Percentiles rank a stretch among this genome's conserved stretches.
Conservation (phyloP, 192 early-diverging fungal species). For the Gaertneriomyces semiglobifer region DNA sequence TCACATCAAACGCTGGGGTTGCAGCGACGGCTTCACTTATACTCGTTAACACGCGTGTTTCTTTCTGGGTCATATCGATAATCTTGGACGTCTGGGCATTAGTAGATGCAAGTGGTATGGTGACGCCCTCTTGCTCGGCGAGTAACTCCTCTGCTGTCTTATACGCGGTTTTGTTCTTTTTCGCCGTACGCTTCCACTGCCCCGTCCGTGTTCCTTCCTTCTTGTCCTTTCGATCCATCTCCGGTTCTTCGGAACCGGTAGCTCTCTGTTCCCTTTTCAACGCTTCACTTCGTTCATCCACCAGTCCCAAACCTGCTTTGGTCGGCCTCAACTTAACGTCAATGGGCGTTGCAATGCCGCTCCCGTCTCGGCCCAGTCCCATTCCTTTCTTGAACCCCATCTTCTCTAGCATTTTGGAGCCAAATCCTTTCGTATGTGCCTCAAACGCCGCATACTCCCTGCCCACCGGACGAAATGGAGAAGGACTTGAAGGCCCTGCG, state of each 20-base stretch:
- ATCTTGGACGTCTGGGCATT: constrained; percentile 61
- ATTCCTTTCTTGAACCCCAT: constrained; percentile 88
- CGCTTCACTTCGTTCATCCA: constrained; percentile 72
- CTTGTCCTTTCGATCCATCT: constrained; percentile 50
- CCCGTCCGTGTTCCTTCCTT: constrained; percentile 26
- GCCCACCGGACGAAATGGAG: constrained; percentile 19
- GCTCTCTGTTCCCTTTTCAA: constrained; percentile 50
- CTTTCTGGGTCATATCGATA: constrained; percentile 78
- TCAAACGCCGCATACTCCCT: constrained; percentile 86
- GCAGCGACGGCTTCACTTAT: constrained; percentile 34
- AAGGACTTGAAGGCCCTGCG: not conserved
- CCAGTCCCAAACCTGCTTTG: constrained; percentile 80
- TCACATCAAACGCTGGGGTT: constrained; percentile 40
- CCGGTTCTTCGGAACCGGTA: not conserved
- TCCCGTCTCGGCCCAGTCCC: constrained; percentile 82
- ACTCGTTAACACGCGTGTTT: constrained; percentile 42
- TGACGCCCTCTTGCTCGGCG: constrained; percentile 42
- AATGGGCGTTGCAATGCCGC: constrained; percentile 87
- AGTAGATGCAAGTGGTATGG: constrained; percentile 9
- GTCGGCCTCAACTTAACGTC: constrained; percentile 79
- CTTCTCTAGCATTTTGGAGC: constrained; percentile 77
- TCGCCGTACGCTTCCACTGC: constrained; percentile 48
- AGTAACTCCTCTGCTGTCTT: constrained; percentile 76
- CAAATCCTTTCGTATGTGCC: constrained; percentile 69
- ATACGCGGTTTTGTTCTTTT: constrained; percentile 57